Conservation (phyloP, 2,329 filamentous ascomycete species). For the Phaeosphaeriaceae sp. region DNA sequence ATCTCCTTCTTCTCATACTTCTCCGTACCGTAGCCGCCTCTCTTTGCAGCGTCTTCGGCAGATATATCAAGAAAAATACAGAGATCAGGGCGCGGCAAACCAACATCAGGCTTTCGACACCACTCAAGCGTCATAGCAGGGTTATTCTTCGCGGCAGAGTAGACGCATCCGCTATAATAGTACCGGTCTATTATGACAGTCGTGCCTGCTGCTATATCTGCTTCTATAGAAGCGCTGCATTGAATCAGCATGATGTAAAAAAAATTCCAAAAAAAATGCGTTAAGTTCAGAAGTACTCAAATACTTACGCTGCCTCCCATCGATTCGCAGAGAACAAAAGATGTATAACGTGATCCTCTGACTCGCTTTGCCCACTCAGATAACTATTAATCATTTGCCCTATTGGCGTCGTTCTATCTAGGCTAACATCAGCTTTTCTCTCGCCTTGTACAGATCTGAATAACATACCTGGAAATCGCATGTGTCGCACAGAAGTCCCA, state of each 20-base stretch:
- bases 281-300: not conserved
- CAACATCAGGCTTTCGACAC: constrained; percentile 84
- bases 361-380: constrained; percentile 71
- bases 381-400: constrained; percentile 88
- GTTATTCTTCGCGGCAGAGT: constrained; percentile 86
- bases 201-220: constrained; percentile 66
- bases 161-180: constrained; percentile 93
- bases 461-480: constrained; percentile 69
- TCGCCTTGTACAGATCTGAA: constrained; percentile 1
- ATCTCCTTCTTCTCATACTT: constrained; percentile 85
- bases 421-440: not conserved
- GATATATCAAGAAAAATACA: constrained; percentile 87
- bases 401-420: constrained; percentile 82
- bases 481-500: constrained; percentile 62
- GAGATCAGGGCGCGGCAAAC: constrained; percentile 84
- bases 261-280: not conserved
- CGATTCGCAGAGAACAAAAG: constrained; percentile 89
- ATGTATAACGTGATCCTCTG: constrained; percentile 90
- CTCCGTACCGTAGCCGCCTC: constrained; percentile 89
- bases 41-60: constrained; percentile 70
- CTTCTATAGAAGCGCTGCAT: constrained; percentile 44
- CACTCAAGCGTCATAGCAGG: constrained; percentile 73
- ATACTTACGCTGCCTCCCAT: constrained; percentile 69
- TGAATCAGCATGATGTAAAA: not conserved
- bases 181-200: constrained; percentile 90